A percentile compares a stretch with the other conserved stretches of the same genome.
Evolutionary conservation across 192 early-diverging fungal species (phyloP).

Genomic region (Linnemannia schmuckeri): DNA sequence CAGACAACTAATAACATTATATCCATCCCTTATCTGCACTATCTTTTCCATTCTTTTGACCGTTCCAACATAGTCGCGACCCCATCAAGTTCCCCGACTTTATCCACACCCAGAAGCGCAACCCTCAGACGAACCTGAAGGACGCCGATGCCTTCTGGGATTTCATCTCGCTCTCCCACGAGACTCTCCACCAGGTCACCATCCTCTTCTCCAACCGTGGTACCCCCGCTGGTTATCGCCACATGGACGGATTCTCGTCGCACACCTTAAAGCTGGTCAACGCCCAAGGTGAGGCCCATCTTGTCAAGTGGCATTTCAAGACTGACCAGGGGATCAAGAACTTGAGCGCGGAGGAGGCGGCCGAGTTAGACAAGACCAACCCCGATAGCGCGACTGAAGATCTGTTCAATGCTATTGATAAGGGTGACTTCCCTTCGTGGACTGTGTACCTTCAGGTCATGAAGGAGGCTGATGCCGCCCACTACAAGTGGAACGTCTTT

Average conservation of each 20-base stretch:
- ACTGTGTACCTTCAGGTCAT: conserved; percentile 81
- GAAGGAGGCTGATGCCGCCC: conserved; percentile 76
- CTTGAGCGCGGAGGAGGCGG: conserved; percentile 73
- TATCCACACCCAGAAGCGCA: conserved; percentile 88
- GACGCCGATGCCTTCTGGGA: conserved; percentile 84
- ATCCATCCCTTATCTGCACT: neutral
- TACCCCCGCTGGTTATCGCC: conserved; percentile 82
- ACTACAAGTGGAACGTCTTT: conserved; percentile 81
- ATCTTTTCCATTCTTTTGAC: neutral
- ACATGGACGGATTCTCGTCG: conserved; percentile 87
- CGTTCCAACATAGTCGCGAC: conserved; percentile 62
- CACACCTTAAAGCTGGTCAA: conserved; percentile 84
- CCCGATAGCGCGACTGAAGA: conserved; percentile 85
- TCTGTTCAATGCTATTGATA: conserved; percentile 79
- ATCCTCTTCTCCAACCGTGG: conserved; percentile 89
- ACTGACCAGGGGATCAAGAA: conserved; percentile 86
- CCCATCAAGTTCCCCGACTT: conserved; percentile 87
- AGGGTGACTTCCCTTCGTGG: conserved; percentile 80
- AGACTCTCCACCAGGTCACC: conserved; percentile 84
- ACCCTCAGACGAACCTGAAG: conserved; percentile 81
- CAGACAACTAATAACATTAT: neutral
- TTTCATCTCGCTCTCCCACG: conserved; percentile 81
- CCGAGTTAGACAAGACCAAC: conserved; percentile 66
- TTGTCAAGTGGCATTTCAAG: conserved; percentile 92
- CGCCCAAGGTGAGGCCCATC: conserved; percentile 72